phyloP scores from a whole-genome alignment of 352 stramenopile genomes.

The Phytophthora fragariae region DNA sequence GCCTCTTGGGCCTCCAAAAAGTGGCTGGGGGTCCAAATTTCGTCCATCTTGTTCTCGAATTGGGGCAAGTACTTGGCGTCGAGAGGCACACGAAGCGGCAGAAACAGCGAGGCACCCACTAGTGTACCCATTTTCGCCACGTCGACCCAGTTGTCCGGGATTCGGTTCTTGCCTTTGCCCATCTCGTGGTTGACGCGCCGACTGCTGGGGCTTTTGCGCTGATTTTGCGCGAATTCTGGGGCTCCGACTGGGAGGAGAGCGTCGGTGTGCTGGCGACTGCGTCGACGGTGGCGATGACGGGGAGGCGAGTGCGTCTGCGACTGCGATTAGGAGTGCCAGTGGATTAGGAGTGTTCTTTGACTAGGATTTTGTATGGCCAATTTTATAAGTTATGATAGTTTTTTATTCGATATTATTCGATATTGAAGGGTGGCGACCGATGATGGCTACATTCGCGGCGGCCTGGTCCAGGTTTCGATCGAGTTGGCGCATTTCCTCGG shows the following conservation, averaged over 20 bases:
- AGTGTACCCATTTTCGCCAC: slow-evolving; percentile 76
- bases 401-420: no score
- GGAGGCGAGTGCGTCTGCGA: slow-evolving; percentile 28
- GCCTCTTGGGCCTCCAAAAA: slow-evolving; percentile 60
- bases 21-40: slow-evolving; percentile 65
- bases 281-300: slow-evolving; percentile 12
- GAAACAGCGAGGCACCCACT: slow-evolving; percentile 63
- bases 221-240: slow-evolving; percentile 17
- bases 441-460: not conserved
- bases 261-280: slow-evolving; percentile 1
- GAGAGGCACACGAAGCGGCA: slow-evolving; percentile 76
- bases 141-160: slow-evolving; percentile 87
- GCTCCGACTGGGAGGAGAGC: slow-evolving; percentile 17
- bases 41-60: slow-evolving; percentile 40
- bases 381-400: no score
- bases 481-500: slow-evolving; percentile 57
- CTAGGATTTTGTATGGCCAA: no score
- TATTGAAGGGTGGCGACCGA: no score
- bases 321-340: slow-evolving; percentile 3
- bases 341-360: not conserved
- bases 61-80: slow-evolving; percentile 67
- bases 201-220: not conserved
- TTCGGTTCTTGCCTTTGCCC: slow-evolving; percentile 39
- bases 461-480: slow-evolving; percentile 42
- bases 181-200: slow-evolving; percentile 16